phyloP scores from a whole-genome alignment of 1,284 basidiomycete species.

The Ceratobasidium sp. region DNA sequence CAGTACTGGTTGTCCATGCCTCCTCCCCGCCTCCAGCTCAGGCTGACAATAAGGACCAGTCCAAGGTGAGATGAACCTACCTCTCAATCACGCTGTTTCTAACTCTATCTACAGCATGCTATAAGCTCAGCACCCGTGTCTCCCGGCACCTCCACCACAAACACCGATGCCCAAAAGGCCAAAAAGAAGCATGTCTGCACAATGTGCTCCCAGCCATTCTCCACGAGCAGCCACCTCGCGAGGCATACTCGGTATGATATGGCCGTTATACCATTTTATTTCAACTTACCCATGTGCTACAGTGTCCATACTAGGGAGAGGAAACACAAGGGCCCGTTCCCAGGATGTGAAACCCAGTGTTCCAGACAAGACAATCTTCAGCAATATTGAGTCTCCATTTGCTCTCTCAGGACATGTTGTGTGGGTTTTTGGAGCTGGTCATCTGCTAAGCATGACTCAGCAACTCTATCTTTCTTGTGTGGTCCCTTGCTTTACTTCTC shows the following conservation, averaged over 20 bases:
- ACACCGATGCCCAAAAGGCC: constrained; percentile 47
- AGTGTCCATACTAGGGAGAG: constrained; percentile 86
- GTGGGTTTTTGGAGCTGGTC: constrained; percentile 7
- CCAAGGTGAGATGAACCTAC: constrained; percentile 33
- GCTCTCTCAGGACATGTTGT: constrained; percentile 15
- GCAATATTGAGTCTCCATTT: constrained; percentile 71
- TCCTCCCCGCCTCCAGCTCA: constrained; percentile 42
- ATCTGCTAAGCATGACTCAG: constrained; percentile 26
- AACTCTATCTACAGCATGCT: constrained; percentile 23
- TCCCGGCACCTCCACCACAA: constrained; percentile 22
- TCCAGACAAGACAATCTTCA: constrained; percentile 84
- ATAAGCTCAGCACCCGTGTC: constrained; percentile 25
- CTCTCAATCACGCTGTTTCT: constrained; percentile 20
- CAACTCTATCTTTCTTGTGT: not conserved
- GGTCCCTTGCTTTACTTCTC: not conserved
- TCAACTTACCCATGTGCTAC: constrained; percentile 7
- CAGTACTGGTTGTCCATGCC: constrained; percentile 38
- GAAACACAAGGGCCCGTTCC: constrained; percentile 84
- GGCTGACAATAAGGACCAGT: constrained; percentile 27
- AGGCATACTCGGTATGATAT: constrained; percentile 69
- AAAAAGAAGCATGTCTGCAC: constrained; percentile 66
- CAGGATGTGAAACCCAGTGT: constrained; percentile 82
- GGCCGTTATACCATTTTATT: not conserved
- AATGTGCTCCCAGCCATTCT: constrained; percentile 77
- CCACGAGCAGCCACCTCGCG: constrained; percentile 84